Evolutionary conservation across 306 rosid genomes (phyloP), one percentile per base, ranked within the genome.

Genomic region (Dalbergia oliveri): DNA sequence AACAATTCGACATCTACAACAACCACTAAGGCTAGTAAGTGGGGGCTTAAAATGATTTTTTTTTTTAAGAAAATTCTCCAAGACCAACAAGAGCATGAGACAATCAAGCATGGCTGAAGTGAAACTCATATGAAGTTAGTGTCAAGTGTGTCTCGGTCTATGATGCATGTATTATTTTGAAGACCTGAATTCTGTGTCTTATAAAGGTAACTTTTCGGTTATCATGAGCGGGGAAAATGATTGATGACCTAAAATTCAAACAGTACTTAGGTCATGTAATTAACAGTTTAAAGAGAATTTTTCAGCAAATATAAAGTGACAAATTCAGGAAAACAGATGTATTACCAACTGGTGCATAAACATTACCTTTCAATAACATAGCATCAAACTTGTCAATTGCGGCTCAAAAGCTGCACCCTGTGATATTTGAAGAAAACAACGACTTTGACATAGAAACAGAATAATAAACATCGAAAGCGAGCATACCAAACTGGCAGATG

Each of bases 331-430:
- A 66, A 21, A 51, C 15, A 66, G 56, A 66, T 86, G 43, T 76
- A 88, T 78, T 87, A 87, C 99, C 99, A 88, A 91, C 98, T 3
- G 97, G 93, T 64, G 93, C 96, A 76, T 91, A 84, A 76, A 81
- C 86, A 72, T 93, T 95, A 85, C 99, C 94, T 81, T 88, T 93
- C 47, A 95, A 87, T 86, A 93, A 82, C 96, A 95, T 91, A 13
- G 99, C 97, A 87, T 93, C 90, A 75, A 95, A 95, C 82, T 95
- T 95, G 77, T 95, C 98, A 64, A 95, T 95, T 75, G 99, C 98
- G 81, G 99, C 86, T 94, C 98, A 73, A 86, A 86, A 69, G 97
- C 89, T 45, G 97, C 92, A 73, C 86, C 94, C 98, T 94, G 89
- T 80, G 81, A 84, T 64, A 49, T 76, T 66, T 58, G 79, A 77